Evolutionary conservation across 2,329 filamentous ascomycete species (phyloP).

Genomic region (Cytospora chrysosperma): DNA sequence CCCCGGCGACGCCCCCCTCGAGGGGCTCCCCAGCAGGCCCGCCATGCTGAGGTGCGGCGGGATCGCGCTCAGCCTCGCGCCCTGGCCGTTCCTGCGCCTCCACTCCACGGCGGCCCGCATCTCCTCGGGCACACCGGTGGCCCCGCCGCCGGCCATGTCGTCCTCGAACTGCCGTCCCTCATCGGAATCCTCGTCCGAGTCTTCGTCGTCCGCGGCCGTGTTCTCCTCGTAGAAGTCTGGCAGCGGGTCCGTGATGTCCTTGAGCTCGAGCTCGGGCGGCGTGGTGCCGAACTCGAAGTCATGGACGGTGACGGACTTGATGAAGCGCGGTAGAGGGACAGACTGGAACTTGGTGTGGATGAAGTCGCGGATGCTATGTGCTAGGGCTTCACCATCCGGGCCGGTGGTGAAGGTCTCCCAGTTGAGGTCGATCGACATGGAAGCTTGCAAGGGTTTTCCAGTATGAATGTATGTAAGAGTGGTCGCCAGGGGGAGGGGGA

Average conservation of each 20-base stretch:
- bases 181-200: slow-evolving; percentile 45
- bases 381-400: slow-evolving; percentile 80
- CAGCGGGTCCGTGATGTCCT: slow-evolving; percentile 93
- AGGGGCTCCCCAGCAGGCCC: slow-evolving; percentile 20
- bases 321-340: slow-evolving; percentile 88
- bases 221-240: slow-evolving; percentile 94
- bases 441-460: neutral
- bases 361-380: slow-evolving; percentile 85
- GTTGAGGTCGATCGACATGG: slow-evolving; percentile 96
- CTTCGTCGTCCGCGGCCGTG: slow-evolving; percentile 60
- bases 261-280: slow-evolving; percentile 82
- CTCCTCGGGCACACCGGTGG: slow-evolving; percentile 34
- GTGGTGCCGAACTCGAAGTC: slow-evolving; percentile 88
- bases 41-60: slow-evolving; percentile 43
- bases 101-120: slow-evolving; percentile 31
- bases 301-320: slow-evolving; percentile 92
- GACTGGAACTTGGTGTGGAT: slow-evolving; percentile 95
- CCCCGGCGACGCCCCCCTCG: slow-evolving; percentile 2
- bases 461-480: neutral
- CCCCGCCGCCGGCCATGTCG: slow-evolving; percentile 32
- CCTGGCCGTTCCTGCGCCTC: slow-evolving; percentile 25
- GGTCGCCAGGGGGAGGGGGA: neutral
- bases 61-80: slow-evolving; percentile 27
- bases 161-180: slow-evolving; percentile 40
- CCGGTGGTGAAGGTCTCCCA: slow-evolving; percentile 92